Conservation (phyloP, 176 grass and related monocot species). For the Leersia perrieri region DNA sequence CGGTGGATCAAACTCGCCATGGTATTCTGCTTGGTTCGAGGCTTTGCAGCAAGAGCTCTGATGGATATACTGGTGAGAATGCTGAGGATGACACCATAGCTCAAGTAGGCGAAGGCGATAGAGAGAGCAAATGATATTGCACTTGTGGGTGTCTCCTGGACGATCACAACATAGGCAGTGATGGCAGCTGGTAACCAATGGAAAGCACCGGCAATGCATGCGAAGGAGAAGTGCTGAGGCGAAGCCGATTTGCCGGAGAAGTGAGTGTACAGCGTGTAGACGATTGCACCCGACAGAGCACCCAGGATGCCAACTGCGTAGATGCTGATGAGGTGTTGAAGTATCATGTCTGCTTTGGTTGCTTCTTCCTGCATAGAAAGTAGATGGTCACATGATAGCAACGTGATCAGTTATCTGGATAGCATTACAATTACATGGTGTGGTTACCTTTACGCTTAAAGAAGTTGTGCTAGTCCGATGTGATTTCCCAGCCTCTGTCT, state of each 20-base stretch:
- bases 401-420: not conserved
- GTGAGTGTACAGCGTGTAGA: slow-evolving; percentile 49
- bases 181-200: slow-evolving; percentile 63
- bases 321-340: slow-evolving; percentile 59
- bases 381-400: slow-evolving; percentile 22
- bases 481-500: slow-evolving; percentile 37
- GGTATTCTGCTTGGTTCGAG: slow-evolving; percentile 14
- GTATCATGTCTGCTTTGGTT: slow-evolving; percentile 14
- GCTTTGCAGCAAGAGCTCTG: slow-evolving; percentile 20
- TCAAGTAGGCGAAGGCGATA: slow-evolving; percentile 44
- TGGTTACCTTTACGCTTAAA: slow-evolving; percentile 40
- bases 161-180: slow-evolving; percentile 43
- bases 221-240: slow-evolving; percentile 46
- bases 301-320: slow-evolving; percentile 57
- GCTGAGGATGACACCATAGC: slow-evolving; percentile 49
- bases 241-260: slow-evolving; percentile 34
- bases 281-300: slow-evolving; percentile 48
- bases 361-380: slow-evolving; percentile 39
- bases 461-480: slow-evolving; percentile 24
- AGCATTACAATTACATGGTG: not conserved
- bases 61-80: slow-evolving; percentile 43
- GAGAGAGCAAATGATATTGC: slow-evolving; percentile 38
- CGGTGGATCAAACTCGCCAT: slow-evolving; percentile 38
- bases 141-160: slow-evolving; percentile 24
- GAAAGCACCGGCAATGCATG: slow-evolving; percentile 60